Conservation (phyloP, 2,329 filamentous ascomycete genomes). For the Colletotrichum truncatum region DNA sequence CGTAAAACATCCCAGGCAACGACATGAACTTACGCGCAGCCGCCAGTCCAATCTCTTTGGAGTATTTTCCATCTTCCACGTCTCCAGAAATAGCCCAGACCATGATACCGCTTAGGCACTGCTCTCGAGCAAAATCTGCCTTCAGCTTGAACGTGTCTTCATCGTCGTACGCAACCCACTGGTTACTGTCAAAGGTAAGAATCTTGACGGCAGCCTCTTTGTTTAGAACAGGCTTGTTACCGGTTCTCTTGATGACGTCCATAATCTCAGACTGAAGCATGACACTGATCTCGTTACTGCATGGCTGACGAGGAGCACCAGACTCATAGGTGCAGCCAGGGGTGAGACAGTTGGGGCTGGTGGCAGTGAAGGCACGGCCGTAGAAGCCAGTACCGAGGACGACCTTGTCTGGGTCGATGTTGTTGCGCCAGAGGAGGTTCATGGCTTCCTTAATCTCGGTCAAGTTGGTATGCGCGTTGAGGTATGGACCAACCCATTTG, state of each 20-base stretch:
- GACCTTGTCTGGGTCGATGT: conserved; percentile 37
- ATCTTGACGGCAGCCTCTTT: conserved; percentile 39
- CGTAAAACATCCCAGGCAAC: too few species aligned
- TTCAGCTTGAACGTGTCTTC: conserved; percentile 20
- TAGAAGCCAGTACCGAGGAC: conserved; percentile 39
- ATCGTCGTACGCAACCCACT: conserved; percentile 45
- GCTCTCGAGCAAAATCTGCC: conserved; percentile 37
- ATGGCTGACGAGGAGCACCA: conserved; percentile 7
- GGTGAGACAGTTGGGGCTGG: not conserved
- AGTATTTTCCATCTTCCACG: too few species aligned
- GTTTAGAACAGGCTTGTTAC: conserved; percentile 22
- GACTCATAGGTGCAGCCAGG: not conserved
- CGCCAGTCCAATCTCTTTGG: too few species aligned
- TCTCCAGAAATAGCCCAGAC: too few species aligned
- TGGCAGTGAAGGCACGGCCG: not conserved
- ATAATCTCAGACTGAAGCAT: conserved; percentile 38
- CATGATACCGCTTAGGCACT: too few species aligned
- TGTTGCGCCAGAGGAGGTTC: conserved; percentile 35
- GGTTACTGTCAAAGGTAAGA: conserved; percentile 33
- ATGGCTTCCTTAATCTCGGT: conserved; percentile 41
- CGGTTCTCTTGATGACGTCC: conserved; percentile 31
- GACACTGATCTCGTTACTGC: conserved; percentile 33
- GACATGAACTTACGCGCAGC: too few species aligned
- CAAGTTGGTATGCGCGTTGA: conserved; percentile 41
- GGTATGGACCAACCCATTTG: conserved; percentile 33